Evolutionary conservation across 2,329 filamentous ascomycete species (phyloP), one percentile per base, ranked within the genome.

Genomic region (Alternaria triticina): DNA sequence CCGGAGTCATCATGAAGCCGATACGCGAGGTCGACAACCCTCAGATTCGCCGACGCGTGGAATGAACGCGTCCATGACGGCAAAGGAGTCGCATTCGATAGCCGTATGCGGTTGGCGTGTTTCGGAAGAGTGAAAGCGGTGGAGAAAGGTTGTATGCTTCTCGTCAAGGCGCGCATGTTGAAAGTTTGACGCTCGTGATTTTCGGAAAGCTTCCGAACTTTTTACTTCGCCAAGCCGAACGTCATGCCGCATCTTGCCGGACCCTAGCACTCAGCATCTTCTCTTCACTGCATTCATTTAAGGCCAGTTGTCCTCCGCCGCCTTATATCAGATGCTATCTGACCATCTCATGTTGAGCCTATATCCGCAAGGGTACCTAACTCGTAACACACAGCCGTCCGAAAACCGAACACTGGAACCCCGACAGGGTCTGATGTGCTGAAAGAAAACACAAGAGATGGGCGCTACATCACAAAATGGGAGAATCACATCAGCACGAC

Each of bases 1-100:
- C 77, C 77, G 2, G 73, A 68, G 61, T 78, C 74, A 62, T 79
- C 75, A 57, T 80, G 76, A 3, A 78, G 73, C 17, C 71, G 73
- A 62, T 75, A 80, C 23, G 76, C 75, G 8, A 80, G 77, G 57
- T 79, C 75, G 33, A 78, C 62, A 1, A 66, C 65, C 15, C 70
- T 65, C 54, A 69, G 55, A 59, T 61, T 71, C 8, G 67, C 54
- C 13, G 70, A 73, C 7, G 73, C 72, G 50, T 77, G 73, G 45
- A 78, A 77, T 4, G 69, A 70, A 20, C 75, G 73, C 50, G 66
- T 59, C 69, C 74, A 74, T 70, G 66, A 11, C 45, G 68, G 65
- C 7, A 54, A 10, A 3, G 17, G 9, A 9, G 28, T 59, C 36
- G 57, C 49, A 15, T 45, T 50, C 12, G 57, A 43, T 2, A 57